Evolutionary conservation across 2,329 filamentous ascomycete genomes (phyloP).

Genomic region (Colletotrichum shisoi): DNA sequence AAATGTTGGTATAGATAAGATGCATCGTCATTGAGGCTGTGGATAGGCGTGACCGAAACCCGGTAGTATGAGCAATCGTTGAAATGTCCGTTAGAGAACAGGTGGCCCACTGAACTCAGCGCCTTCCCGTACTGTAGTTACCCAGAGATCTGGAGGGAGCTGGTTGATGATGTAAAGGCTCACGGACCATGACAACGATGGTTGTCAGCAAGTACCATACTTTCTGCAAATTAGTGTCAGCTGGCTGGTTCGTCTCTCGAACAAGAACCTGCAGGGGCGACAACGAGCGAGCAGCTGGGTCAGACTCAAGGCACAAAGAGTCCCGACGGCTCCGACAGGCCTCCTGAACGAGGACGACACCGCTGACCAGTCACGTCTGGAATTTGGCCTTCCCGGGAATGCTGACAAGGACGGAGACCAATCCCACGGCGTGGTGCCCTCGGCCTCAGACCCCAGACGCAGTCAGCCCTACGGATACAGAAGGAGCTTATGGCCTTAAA

Average conservation of each 20-base stretch:
- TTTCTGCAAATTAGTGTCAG: not conserved
- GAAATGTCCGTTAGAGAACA: not conserved
- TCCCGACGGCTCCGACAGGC: constrained; percentile 8
- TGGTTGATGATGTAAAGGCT: not conserved
- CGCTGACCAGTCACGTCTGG: constrained; percentile 6
- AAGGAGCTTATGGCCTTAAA: not conserved
- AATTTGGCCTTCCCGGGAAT: constrained; percentile 11
- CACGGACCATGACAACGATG: not conserved
- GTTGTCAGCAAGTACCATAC: too few relatives aligned
- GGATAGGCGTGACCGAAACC: not conserved
- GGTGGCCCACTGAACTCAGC: too few relatives aligned
- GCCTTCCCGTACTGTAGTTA: not conserved
- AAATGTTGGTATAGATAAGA: not conserved
- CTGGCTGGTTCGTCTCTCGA: constrained; percentile 1
- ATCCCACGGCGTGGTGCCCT: constrained; percentile 20
- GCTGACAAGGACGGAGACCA: constrained; percentile 28
- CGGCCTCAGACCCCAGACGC: constrained; percentile 8
- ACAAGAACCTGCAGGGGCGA: not conserved
- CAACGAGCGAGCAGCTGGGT: constrained; percentile 25
- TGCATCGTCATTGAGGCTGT: not conserved
- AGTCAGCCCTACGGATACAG: constrained; percentile 36
- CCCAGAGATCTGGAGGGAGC: not conserved
- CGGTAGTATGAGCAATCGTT: not conserved
- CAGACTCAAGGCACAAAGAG: constrained; percentile 28
- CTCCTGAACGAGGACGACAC: constrained; percentile 30